phyloP scores from a whole-genome alignment of 2,329 filamentous ascomycete species.

The Whalleya microplaca region DNA sequence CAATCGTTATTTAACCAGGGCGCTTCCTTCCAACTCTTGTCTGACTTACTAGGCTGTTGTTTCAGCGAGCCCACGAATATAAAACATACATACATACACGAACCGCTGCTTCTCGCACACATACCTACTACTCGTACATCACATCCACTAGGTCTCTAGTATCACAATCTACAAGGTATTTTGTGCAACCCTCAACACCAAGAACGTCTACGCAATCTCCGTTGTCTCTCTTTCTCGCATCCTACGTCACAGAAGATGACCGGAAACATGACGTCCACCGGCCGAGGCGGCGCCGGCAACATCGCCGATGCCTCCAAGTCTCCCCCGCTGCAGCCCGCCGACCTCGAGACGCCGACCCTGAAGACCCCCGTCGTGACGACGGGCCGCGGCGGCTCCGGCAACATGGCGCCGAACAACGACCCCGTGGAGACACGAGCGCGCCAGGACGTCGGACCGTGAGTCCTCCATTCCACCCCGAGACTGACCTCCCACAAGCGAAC shows the following conservation, averaged over 20 bases:
- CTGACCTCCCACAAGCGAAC: no score
- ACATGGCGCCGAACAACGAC: constrained; percentile 79
- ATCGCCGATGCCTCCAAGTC: constrained; percentile 60
- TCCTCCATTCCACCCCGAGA: constrained; percentile 18
- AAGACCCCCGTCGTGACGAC: constrained; percentile 87
- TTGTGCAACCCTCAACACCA: neutral
- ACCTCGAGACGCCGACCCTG: constrained; percentile 81
- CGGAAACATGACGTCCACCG: constrained; percentile 61
- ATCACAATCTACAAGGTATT: neutral
- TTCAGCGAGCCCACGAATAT: no score
- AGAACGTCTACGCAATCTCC: neutral
- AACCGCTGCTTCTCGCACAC: neutral
- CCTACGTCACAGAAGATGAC: constrained; percentile 39
- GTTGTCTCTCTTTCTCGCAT: neutral
- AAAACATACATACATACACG: neutral
- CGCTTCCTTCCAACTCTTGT: no score
- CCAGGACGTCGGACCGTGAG: constrained; percentile 80
- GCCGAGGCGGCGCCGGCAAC: constrained; percentile 80
- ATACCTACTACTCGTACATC: no score
- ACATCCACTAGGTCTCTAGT: neutral
- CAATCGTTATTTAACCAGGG: no score
- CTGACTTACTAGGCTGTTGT: no score
- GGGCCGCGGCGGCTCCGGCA: constrained; percentile 84
- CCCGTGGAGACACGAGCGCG: constrained; percentile 73
- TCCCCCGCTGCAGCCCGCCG: constrained; percentile 55